These are phyloP conservation scores for Entomophthora muscae DNA, from an alignment of 371 early-diverging fungal genomes.

Conservation along the genomic window DNA sequence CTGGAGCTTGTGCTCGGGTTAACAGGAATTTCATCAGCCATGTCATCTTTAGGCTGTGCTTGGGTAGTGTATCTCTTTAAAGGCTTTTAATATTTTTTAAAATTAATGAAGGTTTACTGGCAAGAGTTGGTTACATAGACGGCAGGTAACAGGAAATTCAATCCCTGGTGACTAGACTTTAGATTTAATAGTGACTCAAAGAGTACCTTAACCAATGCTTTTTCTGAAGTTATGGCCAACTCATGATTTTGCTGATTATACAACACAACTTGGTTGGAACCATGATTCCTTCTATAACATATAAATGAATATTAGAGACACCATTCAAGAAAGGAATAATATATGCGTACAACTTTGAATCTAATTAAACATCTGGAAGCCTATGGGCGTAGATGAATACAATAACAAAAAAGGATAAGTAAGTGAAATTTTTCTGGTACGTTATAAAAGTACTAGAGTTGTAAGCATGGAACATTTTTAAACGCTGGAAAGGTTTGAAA, in stretches of 20 bases:
- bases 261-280: conserved; percentile 15
- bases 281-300: conserved; percentile 11
- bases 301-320: neutral
- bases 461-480: neutral
- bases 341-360: neutral
- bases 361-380: neutral
- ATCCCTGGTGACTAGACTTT: conserved; percentile 1
- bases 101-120: neutral
- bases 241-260: conserved; percentile 14
- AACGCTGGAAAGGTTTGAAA: neutral
- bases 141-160: neutral
- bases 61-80: neutral
- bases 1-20: neutral
- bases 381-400: neutral
- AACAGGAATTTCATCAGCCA: conserved; percentile 7
- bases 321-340: no score
- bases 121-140: neutral
- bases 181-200: neutral
- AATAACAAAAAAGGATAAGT: neutral
- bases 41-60: neutral
- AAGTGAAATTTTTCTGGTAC: neutral
- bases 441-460: neutral
- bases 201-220: neutral
- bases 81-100: neutral
- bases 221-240: conserved; percentile 6